Conservation (phyloP, 2,329 filamentous ascomycete species). For the Aspergillus sp. region DNA sequence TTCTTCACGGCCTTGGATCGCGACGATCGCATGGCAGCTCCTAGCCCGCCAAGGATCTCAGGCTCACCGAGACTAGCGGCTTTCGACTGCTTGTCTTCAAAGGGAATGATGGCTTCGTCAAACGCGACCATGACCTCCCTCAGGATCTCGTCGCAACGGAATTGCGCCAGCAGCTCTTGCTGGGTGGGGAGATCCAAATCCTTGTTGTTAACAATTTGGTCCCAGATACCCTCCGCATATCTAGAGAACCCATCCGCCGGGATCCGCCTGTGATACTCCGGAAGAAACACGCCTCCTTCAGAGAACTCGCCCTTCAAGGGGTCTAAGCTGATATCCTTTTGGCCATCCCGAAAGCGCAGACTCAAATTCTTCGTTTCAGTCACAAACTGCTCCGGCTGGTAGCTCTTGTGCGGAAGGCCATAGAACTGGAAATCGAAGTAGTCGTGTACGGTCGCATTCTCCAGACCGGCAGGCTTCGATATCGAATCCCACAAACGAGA, state of each 20-base stretch:
- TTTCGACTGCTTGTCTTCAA: slow-evolving; percentile 83
- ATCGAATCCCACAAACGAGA: slow-evolving; percentile 89
- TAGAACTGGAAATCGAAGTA: slow-evolving; percentile 99
- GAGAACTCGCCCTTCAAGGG: slow-evolving; percentile 67
- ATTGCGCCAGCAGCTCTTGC: slow-evolving; percentile 94
- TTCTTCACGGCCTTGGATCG: slow-evolving; percentile 71
- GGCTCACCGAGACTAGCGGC: slow-evolving; percentile 70
- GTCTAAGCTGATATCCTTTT: slow-evolving; percentile 64
- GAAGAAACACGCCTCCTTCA: slow-evolving; percentile 79
- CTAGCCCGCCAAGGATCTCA: slow-evolving; percentile 71
- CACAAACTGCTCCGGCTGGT: slow-evolving; percentile 89
- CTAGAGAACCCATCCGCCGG: slow-evolving; percentile 95
- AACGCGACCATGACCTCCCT: slow-evolving; percentile 83
- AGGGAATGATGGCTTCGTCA: slow-evolving; percentile 74
- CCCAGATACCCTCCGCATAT: slow-evolving; percentile 94
- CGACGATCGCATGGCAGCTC: slow-evolving; percentile 68
- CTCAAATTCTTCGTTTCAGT: slow-evolving; percentile 77
- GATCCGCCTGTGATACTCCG: slow-evolving; percentile 93
- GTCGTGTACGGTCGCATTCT: slow-evolving; percentile 86
- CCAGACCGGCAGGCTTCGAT: slow-evolving; percentile 85
- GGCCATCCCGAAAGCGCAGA: slow-evolving; percentile 77
- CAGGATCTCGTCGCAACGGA: slow-evolving; percentile 94
- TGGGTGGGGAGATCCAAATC: slow-evolving; percentile 95
- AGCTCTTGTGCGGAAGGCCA: slow-evolving; percentile 91
- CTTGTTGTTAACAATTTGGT: slow-evolving; percentile 98